Conservation (phyloP, 345 rosid species). For the Arabis hirsuta region DNA sequence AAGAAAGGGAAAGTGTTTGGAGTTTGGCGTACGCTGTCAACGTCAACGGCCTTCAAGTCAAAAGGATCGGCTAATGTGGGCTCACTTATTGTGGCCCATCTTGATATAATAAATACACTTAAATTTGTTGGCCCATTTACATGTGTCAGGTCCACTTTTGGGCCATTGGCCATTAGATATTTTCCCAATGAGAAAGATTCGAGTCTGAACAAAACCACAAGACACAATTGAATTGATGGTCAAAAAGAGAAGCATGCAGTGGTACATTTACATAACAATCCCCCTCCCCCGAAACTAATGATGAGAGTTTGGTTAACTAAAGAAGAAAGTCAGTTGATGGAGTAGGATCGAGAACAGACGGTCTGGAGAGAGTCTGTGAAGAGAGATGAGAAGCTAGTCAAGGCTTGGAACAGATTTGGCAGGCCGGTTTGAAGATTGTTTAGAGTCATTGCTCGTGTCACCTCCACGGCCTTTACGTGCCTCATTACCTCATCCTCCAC, state of each 20-base stretch:
- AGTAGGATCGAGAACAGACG: constrained; percentile 70
- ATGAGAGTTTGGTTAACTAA: background rate
- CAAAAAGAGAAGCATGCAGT: too few species aligned
- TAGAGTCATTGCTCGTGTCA: constrained; percentile 80
- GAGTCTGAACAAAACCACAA: too few species aligned
- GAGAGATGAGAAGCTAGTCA: constrained; percentile 79
- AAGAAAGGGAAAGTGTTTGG: constrained; percentile 13
- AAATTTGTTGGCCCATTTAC: too few species aligned
- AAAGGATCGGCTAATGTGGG: constrained; percentile 17
- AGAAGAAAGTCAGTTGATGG: constrained; percentile 43
- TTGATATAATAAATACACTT: too few species aligned
- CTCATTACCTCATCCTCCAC: constrained; percentile 88
- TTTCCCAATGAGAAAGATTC: too few species aligned
- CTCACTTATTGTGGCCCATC: constrained; percentile 27
- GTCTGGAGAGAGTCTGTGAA: constrained; percentile 60
- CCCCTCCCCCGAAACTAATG: background rate
- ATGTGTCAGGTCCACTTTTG: too few species aligned
- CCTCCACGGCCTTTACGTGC: constrained; percentile 86
- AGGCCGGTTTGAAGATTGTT: constrained; percentile 87
- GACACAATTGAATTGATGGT: too few species aligned
- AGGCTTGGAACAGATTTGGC: constrained; percentile 87
- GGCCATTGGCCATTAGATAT: too few species aligned
- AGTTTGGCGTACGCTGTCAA: constrained; percentile 33
- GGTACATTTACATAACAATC: background rate
- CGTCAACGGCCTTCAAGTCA: constrained; percentile 34